Percentiles rank a stretch among this genome's conserved stretches.
Conservation (phyloP, 164 flowering plant species). For the Cinnamomum micranthum region DNA sequence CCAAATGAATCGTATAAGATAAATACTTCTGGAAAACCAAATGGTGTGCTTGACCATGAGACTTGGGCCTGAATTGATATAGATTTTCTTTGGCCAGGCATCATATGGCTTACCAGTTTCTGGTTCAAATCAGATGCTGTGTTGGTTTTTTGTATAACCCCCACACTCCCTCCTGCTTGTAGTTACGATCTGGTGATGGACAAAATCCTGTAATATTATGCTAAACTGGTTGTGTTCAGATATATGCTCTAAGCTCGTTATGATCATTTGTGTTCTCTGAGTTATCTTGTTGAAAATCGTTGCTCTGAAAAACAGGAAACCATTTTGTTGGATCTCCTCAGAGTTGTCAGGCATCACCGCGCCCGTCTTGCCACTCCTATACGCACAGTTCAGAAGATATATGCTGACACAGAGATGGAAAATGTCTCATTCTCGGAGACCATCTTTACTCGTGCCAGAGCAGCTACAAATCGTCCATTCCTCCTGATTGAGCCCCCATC, state of each 20-base stretch:
- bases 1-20: too few species aligned
- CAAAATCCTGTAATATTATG: too few species aligned
- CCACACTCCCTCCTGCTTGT: too few species aligned
- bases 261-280: conserved; percentile 7
- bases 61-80: too few species aligned
- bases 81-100: too few species aligned
- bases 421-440: conserved; percentile 50
- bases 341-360: conserved; percentile 92
- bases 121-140: too few species aligned
- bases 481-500: conserved; percentile 55
- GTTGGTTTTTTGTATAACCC: too few species aligned
- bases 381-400: conserved; percentile 82
- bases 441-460: conserved; percentile 25
- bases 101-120: too few species aligned
- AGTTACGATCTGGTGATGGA: too few species aligned
- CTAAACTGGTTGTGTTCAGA: too few species aligned
- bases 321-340: conserved; percentile 82
- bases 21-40: too few species aligned
- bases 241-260: not conserved
- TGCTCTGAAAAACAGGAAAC: conserved; percentile 58
- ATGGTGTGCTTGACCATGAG: too few species aligned
- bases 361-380: conserved; percentile 97
- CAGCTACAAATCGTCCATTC: conserved; percentile 30
- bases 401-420: conserved; percentile 51
- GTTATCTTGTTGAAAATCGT: conserved; percentile 59